Conservation (phyloP, 129 eudicot genomes). For the Dittrichia graveolens region DNA sequence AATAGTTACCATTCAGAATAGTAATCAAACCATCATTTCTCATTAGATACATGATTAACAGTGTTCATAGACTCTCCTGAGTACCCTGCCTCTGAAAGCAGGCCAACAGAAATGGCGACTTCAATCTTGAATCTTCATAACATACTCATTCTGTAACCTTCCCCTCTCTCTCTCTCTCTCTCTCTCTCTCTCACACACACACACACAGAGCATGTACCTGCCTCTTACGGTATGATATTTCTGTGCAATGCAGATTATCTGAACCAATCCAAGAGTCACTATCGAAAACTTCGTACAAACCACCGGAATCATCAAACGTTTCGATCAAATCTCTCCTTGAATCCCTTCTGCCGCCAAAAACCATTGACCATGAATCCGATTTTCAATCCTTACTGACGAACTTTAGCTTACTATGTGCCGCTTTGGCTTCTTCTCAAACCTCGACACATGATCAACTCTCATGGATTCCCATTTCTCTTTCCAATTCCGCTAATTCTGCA, state of each 20-base stretch:
- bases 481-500: conserved; percentile 48
- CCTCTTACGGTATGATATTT: conserved; percentile 8
- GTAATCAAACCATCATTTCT: too few relatives aligned
- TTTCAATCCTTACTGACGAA: conserved; percentile 34
- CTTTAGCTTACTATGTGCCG: conserved; percentile 69
- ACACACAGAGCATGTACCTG: background rate
- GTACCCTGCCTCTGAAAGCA: background rate
- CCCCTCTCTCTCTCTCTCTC: conserved; percentile 2
- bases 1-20: too few relatives aligned
- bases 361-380: conserved; percentile 13
- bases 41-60: too few relatives aligned
- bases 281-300: conserved; percentile 44
- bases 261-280: conserved; percentile 51
- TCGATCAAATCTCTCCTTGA: conserved; percentile 66
- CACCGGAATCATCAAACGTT: conserved; percentile 54
- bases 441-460: conserved; percentile 58
- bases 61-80: background rate
- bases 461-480: conserved; percentile 66
- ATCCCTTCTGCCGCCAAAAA: conserved; percentile 52
- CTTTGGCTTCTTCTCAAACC: conserved; percentile 55
- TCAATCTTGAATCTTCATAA: conserved; percentile 41
- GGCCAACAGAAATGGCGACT: conserved; percentile 38
- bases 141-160: conserved; percentile 44
- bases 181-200: background rate
- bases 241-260: conserved; percentile 48